Evolutionary conservation across 139 green algal species (phyloP), one percentile per base, ranked within the genome.

Genomic region (Haematococcus lacustris): DNA sequence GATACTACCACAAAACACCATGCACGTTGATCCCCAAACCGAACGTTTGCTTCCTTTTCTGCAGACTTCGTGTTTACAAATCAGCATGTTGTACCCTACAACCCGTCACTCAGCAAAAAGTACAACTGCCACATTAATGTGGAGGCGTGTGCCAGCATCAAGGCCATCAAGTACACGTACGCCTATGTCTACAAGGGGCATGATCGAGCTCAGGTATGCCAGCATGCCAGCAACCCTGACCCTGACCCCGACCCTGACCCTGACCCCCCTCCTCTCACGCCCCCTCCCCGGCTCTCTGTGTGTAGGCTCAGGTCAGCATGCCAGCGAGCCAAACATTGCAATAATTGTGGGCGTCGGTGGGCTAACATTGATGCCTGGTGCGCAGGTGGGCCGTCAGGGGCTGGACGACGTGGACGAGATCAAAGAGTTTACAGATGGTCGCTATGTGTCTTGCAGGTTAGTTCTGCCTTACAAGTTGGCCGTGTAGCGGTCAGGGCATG

Each of bases 91-190:
- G 77, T 78, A 43, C 77, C 77, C 1, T 82, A 82, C 76, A 78
- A 78, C 67, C 35, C 63, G 28, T 75, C 28, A 2, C 71, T 81
- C n/a, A 59, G 23, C 7, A 5, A 34, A 23, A 75, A 73, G 51
- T 80, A 78, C 69, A 61, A 68, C 38, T 73, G 60, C 57, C 73
- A 83, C 41, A 75, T 83, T 51, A 83, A 79, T 47, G 69, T 83
- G 3, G 78, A 83, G 51, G 30, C 71, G 1, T 74, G 53, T 33
- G 39, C 38, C 17, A 69, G 38, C 43, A 64, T 83, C 35, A 65
- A 1, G 2, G 59, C 73, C 38, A 70, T 83, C 26, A 83, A 83
- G 73, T 79, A 79, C 51, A 26, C 76, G 2, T 74, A 78, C 53
- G 73, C 76, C 51, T 80, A 76, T 51, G 64, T 76, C 3, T 76